Evolutionary conservation across 805 yeast genomes (phyloP).

Genomic region (Candida nonsorbophila): DNA sequence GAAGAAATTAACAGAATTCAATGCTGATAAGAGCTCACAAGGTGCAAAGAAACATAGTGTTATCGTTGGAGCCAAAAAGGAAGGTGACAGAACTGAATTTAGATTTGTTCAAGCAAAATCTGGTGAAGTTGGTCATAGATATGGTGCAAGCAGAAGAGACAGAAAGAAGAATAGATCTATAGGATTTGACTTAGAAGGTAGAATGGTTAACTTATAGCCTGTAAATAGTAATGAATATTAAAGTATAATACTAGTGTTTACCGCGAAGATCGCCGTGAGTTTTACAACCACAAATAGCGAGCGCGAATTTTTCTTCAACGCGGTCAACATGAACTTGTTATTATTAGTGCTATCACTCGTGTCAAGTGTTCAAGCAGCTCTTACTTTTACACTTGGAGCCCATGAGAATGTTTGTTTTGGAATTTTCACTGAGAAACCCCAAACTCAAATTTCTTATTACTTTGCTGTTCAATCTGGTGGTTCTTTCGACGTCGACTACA

Average conservation of each 20-base stretch:
- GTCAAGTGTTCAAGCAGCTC: slow-evolving; percentile 44
- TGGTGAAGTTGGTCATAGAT: slow-evolving; percentile 85
- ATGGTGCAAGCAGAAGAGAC: slow-evolving; percentile 88
- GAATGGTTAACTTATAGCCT: slow-evolving; percentile 33
- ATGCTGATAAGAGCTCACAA: slow-evolving; percentile 34
- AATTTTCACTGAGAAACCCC: slow-evolving; percentile 56
- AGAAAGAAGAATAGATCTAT: slow-evolving; percentile 76
- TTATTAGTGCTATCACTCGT: background rate
- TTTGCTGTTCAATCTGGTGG: slow-evolving; percentile 85
- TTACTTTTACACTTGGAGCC: slow-evolving; percentile 73
- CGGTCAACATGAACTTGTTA: background rate
- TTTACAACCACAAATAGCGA: background rate
- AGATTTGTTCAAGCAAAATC: slow-evolving; percentile 73
- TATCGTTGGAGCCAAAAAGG: slow-evolving; percentile 49
- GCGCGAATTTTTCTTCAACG: too few relatives aligned
- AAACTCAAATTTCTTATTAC: slow-evolving; percentile 63
- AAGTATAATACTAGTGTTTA: background rate
- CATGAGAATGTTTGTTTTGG: slow-evolving; percentile 70
- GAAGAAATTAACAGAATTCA: slow-evolving; percentile 58
- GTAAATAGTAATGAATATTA: background rate
- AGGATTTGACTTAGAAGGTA: slow-evolving; percentile 66
- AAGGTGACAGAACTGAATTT: slow-evolving; percentile 69
- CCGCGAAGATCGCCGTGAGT: background rate
- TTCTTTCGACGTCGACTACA: slow-evolving; percentile 72
- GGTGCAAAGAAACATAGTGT: slow-evolving; percentile 17